A percentile compares a stretch with the other conserved stretches of the same genome.
Conservation (phyloP, 176 grass and related monocot species). For the Aegilops tauschii region DNA sequence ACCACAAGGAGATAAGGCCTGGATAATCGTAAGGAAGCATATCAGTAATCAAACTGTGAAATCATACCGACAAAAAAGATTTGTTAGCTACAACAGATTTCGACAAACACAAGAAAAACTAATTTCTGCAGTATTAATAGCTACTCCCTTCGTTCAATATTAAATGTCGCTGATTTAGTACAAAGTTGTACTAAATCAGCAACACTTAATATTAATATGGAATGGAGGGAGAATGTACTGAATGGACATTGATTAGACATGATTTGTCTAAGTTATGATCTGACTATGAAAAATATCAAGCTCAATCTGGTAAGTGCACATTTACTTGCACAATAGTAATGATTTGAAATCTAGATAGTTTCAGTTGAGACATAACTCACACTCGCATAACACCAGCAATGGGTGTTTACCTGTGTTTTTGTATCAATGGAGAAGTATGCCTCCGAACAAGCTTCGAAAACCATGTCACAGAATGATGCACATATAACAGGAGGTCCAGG, state of each 20-base stretch:
- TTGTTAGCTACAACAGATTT: neutral
- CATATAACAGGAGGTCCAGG: conserved; percentile 77
- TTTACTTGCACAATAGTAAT: neutral
- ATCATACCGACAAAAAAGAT: neutral
- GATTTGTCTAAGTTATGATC: conserved; percentile 12
- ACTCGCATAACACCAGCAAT: neutral
- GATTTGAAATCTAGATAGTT: conserved; percentile 1
- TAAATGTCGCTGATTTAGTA: too few relatives aligned
- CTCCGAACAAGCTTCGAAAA: conserved; percentile 72
- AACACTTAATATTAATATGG: too few relatives aligned
- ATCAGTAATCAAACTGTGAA: conserved; percentile 25
- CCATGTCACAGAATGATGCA: conserved; percentile 78
- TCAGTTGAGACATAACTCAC: neutral
- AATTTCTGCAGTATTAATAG: neutral
- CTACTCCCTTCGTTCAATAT: neutral
- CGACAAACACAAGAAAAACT: conserved; percentile 4
- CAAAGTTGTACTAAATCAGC: too few relatives aligned
- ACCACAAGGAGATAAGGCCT: conserved; percentile 93
- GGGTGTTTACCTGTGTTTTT: conserved; percentile 78
- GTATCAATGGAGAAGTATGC: conserved; percentile 77
- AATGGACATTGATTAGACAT: neutral
- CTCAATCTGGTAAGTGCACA: neutral
- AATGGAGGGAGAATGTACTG: conserved; percentile 1
- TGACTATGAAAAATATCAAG: conserved; percentile 16
- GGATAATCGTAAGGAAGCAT: conserved; percentile 32